Evolutionary conservation across 495 filamentous ascomycete species (phyloP), one percentile per base, ranked within the genome.

Genomic region (Xylaria scruposa): DNA sequence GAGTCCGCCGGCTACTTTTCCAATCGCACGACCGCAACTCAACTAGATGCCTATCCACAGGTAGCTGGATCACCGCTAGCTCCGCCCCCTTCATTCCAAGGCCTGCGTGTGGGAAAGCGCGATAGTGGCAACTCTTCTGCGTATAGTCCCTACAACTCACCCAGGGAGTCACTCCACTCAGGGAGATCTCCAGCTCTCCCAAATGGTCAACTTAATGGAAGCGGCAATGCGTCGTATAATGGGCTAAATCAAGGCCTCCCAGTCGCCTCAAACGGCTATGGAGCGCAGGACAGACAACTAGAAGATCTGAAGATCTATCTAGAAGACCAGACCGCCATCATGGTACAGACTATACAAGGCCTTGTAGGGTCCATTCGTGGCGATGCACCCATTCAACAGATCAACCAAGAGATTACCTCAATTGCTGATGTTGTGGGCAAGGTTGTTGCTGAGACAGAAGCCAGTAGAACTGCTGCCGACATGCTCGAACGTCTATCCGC

Each of bases 231-330:
- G 69, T 70, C 77, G 0, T 81, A 79, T 67, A 72, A 78, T 75
- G 80, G 77, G 7, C 58, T 77, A 26, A 83, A 77, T 70, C 85
- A 82, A 71, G 78, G 68, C 63, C 73, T 81, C 7, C 76, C 83
- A 47, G 74, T 75, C 19, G 73, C 77, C n/a, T 75, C 78, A 26
- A 81, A 80, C 63, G 73, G 78, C 31, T 72, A 75, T 54, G 72
- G 70, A 60, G 74, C 77, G 29, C 81, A 81, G 63, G 79, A 84
- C 64, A 76, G 70, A 70, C 91, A 91, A 66, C 83, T 92, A 61
- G 91, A 93, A 77, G 93, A 95, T 73, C 84, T 95, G 49, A 93
- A 83, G 68, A 88, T 92, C 71, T 95, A 94, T 78, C 89, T 97
- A 53, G 93, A 97, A 74, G 92, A 93, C 73, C 93, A 95, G 80